phyloP scores from a whole-genome alignment of 1,284 basidiomycete species.

The Ganoderma leucocontextum region DNA sequence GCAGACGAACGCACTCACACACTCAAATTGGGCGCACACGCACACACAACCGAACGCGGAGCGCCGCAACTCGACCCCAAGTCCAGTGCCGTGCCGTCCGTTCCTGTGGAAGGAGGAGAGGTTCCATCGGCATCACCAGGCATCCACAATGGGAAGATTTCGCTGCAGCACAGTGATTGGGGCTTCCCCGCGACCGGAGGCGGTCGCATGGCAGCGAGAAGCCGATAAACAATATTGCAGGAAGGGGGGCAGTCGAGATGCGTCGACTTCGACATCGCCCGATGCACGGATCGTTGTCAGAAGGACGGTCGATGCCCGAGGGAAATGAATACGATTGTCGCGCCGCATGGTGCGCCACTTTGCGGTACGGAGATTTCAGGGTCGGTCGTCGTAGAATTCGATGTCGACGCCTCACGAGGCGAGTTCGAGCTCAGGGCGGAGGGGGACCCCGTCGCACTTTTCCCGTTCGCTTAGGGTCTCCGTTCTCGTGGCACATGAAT shows the following conservation, averaged over 20 bases:
- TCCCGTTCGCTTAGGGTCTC: not conserved
- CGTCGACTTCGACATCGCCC: slow-evolving; percentile 3
- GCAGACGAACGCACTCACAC: slow-evolving; percentile 2
- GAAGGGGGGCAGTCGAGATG: slow-evolving; percentile 2
- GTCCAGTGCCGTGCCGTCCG: not conserved
- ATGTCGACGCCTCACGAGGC: slow-evolving; percentile 6
- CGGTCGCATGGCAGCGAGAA: not conserved
- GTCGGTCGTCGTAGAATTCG: not conserved
- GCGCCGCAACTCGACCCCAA: not conserved
- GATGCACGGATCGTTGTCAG: slow-evolving; percentile 6
- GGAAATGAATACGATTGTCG: slow-evolving; percentile 2
- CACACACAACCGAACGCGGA: not conserved
- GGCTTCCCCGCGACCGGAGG: not conserved
- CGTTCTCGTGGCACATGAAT: not conserved
- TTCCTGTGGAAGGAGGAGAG: not conserved
- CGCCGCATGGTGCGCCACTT: not conserved
- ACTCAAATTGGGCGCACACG: slow-evolving; percentile 3
- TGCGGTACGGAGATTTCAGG: slow-evolving; percentile 1
- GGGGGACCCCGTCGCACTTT: not conserved
- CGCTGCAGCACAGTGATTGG: not conserved
- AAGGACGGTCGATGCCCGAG: not conserved
- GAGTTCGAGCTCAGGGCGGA: not conserved
- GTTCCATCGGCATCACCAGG: not conserved
- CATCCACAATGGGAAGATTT: not conserved
- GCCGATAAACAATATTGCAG: not conserved